Evolutionary conservation across 108 stramenopile species (phyloP), one percentile per base, ranked within the genome.

Genomic region (Stephanodiscus minutulus): DNA sequence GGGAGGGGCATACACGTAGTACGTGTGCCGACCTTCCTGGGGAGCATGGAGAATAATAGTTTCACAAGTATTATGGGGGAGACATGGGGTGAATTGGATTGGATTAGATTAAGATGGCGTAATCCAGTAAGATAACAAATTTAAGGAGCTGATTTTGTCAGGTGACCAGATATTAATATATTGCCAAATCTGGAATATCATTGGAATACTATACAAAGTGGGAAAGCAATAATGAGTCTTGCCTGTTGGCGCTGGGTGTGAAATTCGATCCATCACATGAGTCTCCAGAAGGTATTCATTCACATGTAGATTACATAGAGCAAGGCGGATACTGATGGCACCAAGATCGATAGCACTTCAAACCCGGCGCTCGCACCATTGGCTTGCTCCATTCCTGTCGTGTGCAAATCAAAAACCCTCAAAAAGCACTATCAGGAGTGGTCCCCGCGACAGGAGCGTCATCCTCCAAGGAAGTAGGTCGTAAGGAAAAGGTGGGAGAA

Each of bases 31-130:
- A 86, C 90, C 13, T 96, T 88, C 69, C 49, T 94, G 22, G 95
- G 95, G 20, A 90, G 88, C 55, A 71, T 86, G 15, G 91, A 94
- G 61, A 94, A 96, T 77, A 88, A 94, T 3, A 96, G 74, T 96
- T 90, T 66, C 88, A 83, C 68, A 67, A 81, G 58, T 92, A 91
- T 70, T 86, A 91, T 76, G 82, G 86, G 0, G 87, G 83, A 35
- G 70, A 66, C n/a, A 64, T 4, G 9, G 39, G 39, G 8, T 39
- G 39, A 39, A 56, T 49, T n/a, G 56, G 37, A n/a, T 65, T 55
- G 53, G 18, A 25, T 11, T 55, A 24, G 24, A 55, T 31, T 28
- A 3, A 17, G 55, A 17, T 28, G 15, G 10, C 31, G 55, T 28
- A 56, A 28, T 56, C 24, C 6, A 0, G 15, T 11, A 56, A 29